A percentile compares a stretch with the other conserved stretches of the same genome.
Conservation (phyloP, 306 rosid genomes). For the Mimosa pudica region DNA sequence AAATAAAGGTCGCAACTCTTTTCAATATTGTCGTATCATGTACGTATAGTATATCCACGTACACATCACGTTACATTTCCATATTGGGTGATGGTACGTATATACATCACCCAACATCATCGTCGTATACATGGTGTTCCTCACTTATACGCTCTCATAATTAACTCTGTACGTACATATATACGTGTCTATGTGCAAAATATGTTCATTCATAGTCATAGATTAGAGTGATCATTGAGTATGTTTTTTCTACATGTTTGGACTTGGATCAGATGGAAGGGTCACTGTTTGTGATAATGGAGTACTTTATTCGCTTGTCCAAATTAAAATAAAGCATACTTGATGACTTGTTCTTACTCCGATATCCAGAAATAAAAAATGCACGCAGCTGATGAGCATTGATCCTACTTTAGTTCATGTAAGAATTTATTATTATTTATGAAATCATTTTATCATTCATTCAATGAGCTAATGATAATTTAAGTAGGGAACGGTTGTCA, state of each 20-base stretch:
- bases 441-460: neutral
- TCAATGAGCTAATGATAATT: neutral
- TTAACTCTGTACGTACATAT: no score
- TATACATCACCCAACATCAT: neutral
- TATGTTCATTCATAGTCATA: no score
- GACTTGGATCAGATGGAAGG: neutral
- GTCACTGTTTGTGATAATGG: neutral
- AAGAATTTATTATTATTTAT: no score
- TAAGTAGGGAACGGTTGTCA: neutral
- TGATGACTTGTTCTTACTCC: neutral
- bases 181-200: no score
- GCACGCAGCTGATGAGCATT: neutral
- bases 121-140: neutral
- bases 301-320: neutral
- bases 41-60: conserved; percentile 10
- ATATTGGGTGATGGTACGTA: no score
- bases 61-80: neutral
- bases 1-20: conserved; percentile 26
- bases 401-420: neutral
- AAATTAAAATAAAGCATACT: neutral
- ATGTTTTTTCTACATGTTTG: neutral
- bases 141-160: neutral
- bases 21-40: neutral
- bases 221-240: neutral
- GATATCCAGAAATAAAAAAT: neutral